Conservation (phyloP, 2,329 filamentous ascomycete genomes). For the Aureobasidium uvarum region DNA sequence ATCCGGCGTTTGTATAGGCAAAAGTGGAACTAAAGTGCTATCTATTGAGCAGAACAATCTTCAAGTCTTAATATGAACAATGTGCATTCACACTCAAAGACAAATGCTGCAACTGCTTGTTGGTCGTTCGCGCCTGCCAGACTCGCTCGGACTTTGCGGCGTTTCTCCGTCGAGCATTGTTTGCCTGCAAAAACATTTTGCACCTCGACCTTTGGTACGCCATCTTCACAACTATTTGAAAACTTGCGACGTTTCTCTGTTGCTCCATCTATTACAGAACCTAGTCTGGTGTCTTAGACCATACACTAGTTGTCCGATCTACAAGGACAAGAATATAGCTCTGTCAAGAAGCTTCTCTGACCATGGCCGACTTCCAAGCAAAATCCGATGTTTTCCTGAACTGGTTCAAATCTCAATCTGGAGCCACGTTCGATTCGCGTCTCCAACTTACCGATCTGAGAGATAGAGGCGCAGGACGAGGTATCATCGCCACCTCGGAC, state of each 20-base stretch:
- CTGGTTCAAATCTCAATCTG: slow-evolving; percentile 55
- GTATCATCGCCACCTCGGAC: slow-evolving; percentile 65
- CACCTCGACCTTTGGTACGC: background rate
- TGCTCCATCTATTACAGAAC: background rate
- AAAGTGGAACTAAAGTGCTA: slow-evolving; percentile 23
- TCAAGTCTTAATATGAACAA: background rate
- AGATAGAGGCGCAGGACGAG: slow-evolving; percentile 57
- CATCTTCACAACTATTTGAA: background rate
- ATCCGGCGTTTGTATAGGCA: slow-evolving; percentile 24
- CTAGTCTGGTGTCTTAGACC: background rate
- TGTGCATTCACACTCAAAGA: background rate
- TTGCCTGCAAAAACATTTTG: slow-evolving; percentile 23
- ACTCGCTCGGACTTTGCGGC: slow-evolving; percentile 14
- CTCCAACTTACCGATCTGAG: slow-evolving; percentile 60
- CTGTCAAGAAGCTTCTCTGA: background rate
- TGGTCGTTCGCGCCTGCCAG: background rate
- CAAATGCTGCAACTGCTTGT: background rate
- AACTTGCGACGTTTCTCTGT: background rate
- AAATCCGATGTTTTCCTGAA: slow-evolving; percentile 46
- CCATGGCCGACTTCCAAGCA: slow-evolving; percentile 24
- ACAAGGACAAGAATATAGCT: background rate
- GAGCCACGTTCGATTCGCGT: slow-evolving; percentile 57
- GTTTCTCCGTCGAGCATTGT: slow-evolving; percentile 13
- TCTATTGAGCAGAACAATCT: slow-evolving; percentile 8
- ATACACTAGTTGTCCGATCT: background rate